These are phyloP conservation scores for Globisporangium perplexum DNA, from an alignment of 352 stramenopile genomes.

Conservation along the genomic window DNA sequence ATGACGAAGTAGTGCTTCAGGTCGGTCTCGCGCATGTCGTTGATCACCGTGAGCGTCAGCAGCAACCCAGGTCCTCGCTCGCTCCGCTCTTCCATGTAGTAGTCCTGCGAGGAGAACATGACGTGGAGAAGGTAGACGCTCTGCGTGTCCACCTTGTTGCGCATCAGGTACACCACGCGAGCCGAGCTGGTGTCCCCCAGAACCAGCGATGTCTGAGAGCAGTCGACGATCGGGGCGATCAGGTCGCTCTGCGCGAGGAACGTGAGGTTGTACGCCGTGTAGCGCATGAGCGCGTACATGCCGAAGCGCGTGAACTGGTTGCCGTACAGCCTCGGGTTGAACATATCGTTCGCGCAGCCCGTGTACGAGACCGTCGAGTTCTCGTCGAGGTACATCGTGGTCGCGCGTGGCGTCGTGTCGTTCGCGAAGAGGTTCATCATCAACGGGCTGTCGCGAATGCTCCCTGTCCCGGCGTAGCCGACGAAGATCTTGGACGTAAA, in stretches of 20 bases:
- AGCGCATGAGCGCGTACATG: neutral
- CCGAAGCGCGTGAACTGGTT: constrained; percentile 9
- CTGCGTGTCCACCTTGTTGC: neutral
- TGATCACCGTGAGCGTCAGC: constrained; percentile 4
- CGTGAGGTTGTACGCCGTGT: constrained; percentile 12
- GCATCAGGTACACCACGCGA: neutral
- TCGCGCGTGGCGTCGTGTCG: constrained; percentile 18
- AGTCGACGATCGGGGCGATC: constrained; percentile 21
- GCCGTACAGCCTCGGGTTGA: constrained; percentile 1
- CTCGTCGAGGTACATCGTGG: constrained; percentile 24
- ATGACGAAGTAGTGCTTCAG: constrained; percentile 8
- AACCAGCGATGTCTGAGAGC: neutral
- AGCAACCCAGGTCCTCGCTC: constrained; percentile 2
- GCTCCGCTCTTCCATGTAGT: neutral
- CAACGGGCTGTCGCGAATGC: neutral
- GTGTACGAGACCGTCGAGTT: constrained; percentile 15
- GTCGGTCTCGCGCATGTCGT: constrained; percentile 6
- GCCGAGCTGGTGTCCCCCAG: neutral
- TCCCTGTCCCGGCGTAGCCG: neutral
- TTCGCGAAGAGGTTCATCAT: constrained; percentile 11
- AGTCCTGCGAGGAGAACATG: constrained; percentile 1
- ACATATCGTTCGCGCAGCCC: constrained; percentile 9
- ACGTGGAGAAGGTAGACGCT: neutral
- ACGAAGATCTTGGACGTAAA: neutral
- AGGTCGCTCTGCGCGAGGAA: constrained; percentile 21